phyloP scores from a whole-genome alignment of 2,329 filamentous ascomycete species.

The Phoma sp. region DNA sequence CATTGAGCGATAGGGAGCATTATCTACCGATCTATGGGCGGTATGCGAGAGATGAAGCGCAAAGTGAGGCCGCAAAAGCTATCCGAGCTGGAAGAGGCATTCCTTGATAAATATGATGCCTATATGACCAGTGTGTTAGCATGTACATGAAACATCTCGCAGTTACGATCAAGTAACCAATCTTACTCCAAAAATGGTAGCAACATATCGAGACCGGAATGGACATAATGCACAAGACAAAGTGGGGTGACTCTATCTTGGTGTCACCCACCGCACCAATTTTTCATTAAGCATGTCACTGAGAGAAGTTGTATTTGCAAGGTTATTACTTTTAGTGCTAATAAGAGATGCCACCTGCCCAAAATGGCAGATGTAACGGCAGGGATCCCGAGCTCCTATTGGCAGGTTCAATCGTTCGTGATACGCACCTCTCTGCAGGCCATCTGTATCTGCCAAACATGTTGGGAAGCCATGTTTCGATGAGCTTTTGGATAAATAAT shows the following conservation, averaged over 20 bases:
- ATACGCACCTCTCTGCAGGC: neutral
- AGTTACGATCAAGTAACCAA: no score
- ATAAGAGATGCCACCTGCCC: neutral
- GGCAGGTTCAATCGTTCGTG: neutral
- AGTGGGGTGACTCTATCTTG: no score
- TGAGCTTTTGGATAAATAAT: no score
- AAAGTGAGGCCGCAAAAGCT: conserved; percentile 56
- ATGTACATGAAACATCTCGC: no score
- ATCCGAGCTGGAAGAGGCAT: conserved; percentile 65
- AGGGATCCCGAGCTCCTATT: neutral
- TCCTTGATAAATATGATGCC: conserved; percentile 51
- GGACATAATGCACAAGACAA: no score
- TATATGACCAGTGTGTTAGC: no score
- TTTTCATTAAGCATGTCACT: no score
- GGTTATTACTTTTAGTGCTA: no score
- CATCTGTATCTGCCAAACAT: neutral
- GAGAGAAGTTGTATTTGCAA: no score
- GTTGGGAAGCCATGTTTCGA: no score
- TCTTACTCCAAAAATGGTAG: no score
- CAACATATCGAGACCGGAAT: neutral
- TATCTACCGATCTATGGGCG: conserved; percentile 71
- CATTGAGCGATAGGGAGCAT: conserved; percentile 69
- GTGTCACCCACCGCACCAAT: no score
- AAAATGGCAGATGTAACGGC: neutral
- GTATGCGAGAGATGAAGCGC: conserved; percentile 55